Evolutionary conservation across 495 filamentous ascomycete genomes (phyloP), one percentile per base, ranked within the genome.

Genomic region (Evernia prunastri): DNA sequence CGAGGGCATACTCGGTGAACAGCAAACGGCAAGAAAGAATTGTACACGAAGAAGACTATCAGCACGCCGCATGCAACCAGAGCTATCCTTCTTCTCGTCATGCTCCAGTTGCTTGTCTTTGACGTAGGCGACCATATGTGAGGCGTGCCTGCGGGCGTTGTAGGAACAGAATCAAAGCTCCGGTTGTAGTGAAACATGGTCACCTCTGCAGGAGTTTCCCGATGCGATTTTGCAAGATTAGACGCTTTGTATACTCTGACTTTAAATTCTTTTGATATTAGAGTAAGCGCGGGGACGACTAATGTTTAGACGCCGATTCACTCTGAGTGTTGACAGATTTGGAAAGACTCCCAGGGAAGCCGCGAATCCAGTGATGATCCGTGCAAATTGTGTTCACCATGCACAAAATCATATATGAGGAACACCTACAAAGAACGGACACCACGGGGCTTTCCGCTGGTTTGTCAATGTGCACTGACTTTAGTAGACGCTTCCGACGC

Each of bases 21-120:
- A 29, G 23, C 18, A 39, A 29, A 23, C 9, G 42, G 47, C 29
- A 40, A 59, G 8, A 64, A 23, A 25, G 61, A 2, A 10, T 37
- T 49, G 29, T 67, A 20, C 0, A 67, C n/a, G 35, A 68, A 18
- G 25, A 60, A 54, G 17, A 66, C 12, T 17, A 8, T 23, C 13
- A 66, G 53, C n/a, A 59, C 25, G 0, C 18, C 35, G 6, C 17
- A 27, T 33, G 33, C 51, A 7, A 56, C 12, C 27, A 67, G 23
- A 13, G 35, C 37, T 33, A 65, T 37, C 17, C 43, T 61, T 17
- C 64, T 60, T 43, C 60, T 60, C 25, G 57, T 60, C 36, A 66
- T 6, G 9, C n/a, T 56, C 60, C 57, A 64, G 6, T 56, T 31
- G n/a, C 37, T 27, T 51, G 27, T 56, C 35, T 42, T 66, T 1